Base-by-base conservation (phyloP, 176 grass and related monocot species). In the Carex kokanica region DNA sequence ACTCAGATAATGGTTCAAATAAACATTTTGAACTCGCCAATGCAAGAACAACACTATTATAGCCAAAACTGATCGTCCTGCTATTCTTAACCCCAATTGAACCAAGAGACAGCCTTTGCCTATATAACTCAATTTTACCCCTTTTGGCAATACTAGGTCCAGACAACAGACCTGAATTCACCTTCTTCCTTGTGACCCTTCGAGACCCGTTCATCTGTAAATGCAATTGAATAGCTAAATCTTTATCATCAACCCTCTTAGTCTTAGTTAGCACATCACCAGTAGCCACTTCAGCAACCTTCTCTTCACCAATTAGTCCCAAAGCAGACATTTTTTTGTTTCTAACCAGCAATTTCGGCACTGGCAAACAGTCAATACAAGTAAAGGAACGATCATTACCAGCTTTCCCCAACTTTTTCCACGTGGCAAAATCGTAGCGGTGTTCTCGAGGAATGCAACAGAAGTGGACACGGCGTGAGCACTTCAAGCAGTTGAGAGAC, bases 361-460 rank as follows among this genome's bases (percentile, higher is more conserved):
- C 80, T 7, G 56, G 60, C 61, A 2, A 47, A 29, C 80, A 82
- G 80, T 82, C 80, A 53, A 82, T 82, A 53, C 80, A 82, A 65
- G 80, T 82, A 53, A 82, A 82, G 23, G 21, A 64, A 43, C 57
- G 34, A 34, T 6, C 32, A 5, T 63, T 81, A 81, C 78, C 32
- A 23, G 13, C 1, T 45, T 60, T 45, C 5, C 43, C 61, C 61
- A 67, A 82, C 14, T 82, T 66, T 2, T 51, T 24, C 60, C 80
- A 82, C 59, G 41, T 82, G 80, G 20, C 59, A 51, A 82, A 82
- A 82, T 82, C 80, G 11, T 27, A 29, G 47, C 92, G 92, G 83
- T 94, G 94, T 87, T 94, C 92, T 3, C 40, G 59, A 6, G 78
- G 64, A 36, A 91, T 81, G 81, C 94, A 97, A 34, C 62, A 64